Evolutionary conservation across 257 asterid genomes (phyloP), one percentile per base, ranked within the genome.

Genomic region (Eucommia ulmoides): DNA sequence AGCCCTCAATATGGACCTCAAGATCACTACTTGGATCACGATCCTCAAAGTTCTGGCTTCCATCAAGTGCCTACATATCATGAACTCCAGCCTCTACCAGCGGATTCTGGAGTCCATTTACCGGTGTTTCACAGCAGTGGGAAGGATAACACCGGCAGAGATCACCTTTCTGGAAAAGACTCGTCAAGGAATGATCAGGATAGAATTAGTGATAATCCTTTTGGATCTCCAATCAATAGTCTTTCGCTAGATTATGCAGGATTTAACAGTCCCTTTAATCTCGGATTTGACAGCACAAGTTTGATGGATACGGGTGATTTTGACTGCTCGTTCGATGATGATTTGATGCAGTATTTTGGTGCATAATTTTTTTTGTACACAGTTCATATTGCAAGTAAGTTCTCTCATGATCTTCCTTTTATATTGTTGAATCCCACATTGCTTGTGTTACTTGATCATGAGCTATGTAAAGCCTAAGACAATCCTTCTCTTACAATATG

Each of bases 201-300:
- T 54, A 49, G 68, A 48, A 60, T 62, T 7, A 61, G 48, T 45
- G 78, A 64, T 23, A 21, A 65, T 22, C 74, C 49, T 64, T 70
- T 74, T 53, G 69, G 70, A 22, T 61, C 72, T 49, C 66, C 75
- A 19, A 61, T 74, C 22, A 66, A 59, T 56, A 51, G 58, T 29
- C 50, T 77, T 52, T 58, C 86, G 5, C 73, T 77, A 7, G 79
- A 59, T 48, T 54, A 59, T 49, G 53, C 66, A 16, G 69, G 45
- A 22, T 54, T 42, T 21, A 42, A 55, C 70, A 49, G 69, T 59
- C 68, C 79, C 6, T 68, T 68, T 51, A 61, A 25, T 48, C 70
- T 74, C 26, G 64, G 58, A 15, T 66, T 66, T 64, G 82, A 78
- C 46, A 79, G 65, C 41, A 59, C 78, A 17, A 68, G 68, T 60